Evolutionary conservation across 257 asterid genomes (phyloP), one percentile per base, ranked within the genome.

Genomic region (Solanum sejunctum): DNA sequence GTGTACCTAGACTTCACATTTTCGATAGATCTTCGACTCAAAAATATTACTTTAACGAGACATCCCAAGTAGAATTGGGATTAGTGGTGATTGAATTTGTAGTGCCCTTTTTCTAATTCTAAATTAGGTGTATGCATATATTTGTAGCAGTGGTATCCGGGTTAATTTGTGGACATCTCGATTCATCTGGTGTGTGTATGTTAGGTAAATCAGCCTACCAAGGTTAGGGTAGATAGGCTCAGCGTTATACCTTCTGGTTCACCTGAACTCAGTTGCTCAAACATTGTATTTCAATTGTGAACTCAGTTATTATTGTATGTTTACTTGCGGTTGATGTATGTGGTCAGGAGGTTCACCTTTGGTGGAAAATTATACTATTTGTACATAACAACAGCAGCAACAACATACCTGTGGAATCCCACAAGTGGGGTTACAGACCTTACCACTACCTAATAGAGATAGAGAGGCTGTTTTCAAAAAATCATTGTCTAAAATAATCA

Each of bases 21-120:
- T 58, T 7, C 3, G 7, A 58, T n/a, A 58, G 0, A 58, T 1
- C 0, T 1, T n/a, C 13, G 3, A 0, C 15, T n/a, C 6, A 36
- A 36, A 36, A 36, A 4, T 36, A 3, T 36, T 4, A 28, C 32
- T 28, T 28, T 28, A 28, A 2, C 3, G 36, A 18, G 64, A 57
- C 69, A 75, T 75, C 61, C 81, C 12, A 12, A 5, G 15, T 75
- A 4, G 61, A 49, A 49, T 23, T 49, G 43, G 82, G 63, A 51
- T 52, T 51, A 5, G 45, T 26, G 16, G 3, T 9, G 82, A 77
- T 51, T 77, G 63, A 77, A 77, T 52, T 77, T 51, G 64, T 23
- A 26, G 23, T 15, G 16, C 47, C 13, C 82, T 77, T 75, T 75
- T 15, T 41, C 54, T 70, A 41, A 17, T 70, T 70, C 60, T 75